Evolutionary conservation across 768 basidiomycete species (phyloP).

Genomic region (Termitomyces sp.): DNA sequence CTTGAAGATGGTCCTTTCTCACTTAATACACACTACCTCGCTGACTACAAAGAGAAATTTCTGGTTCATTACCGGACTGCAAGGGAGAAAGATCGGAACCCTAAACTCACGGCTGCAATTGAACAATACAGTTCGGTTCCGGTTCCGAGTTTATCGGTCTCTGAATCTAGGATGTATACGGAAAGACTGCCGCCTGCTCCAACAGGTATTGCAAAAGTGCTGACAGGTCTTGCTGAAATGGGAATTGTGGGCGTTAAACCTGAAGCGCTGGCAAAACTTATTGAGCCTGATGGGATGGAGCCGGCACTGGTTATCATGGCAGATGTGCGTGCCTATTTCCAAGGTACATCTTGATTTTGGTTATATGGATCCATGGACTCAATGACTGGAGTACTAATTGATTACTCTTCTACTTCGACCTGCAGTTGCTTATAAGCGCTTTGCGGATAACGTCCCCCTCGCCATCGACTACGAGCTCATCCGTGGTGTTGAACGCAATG

Average conservation of each 20-base stretch:
- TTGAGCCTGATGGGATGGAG: constrained; percentile 50
- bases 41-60: constrained; percentile 45
- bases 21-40: constrained; percentile 45
- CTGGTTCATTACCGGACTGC: constrained; percentile 43
- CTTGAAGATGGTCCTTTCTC: constrained; percentile 45
- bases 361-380: too few relatives aligned
- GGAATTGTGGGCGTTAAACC: constrained; percentile 35
- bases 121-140: constrained; percentile 15
- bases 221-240: constrained; percentile 32
- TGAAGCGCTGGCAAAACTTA: constrained; percentile 45
- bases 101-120: constrained; percentile 23
- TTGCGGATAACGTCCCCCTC: constrained; percentile 53
- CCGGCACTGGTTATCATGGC: constrained; percentile 66
- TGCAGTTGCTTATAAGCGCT: constrained; percentile 57
- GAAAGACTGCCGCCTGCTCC: neutral
- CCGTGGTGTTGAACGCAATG: constrained; percentile 42
- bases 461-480: constrained; percentile 56
- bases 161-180: neutral
- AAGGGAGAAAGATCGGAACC: constrained; percentile 29
- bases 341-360: constrained; percentile 41
- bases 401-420: neutral
- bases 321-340: constrained; percentile 69
- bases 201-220: constrained; percentile 28
- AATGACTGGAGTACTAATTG: too few relatives aligned
- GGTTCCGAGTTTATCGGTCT: neutral